A percentile compares a stretch with the other conserved stretches of the same genome.
phyloP scores from a whole-genome alignment of 768 basidiomycete genomes.

The Leccinum longicurvipes region DNA sequence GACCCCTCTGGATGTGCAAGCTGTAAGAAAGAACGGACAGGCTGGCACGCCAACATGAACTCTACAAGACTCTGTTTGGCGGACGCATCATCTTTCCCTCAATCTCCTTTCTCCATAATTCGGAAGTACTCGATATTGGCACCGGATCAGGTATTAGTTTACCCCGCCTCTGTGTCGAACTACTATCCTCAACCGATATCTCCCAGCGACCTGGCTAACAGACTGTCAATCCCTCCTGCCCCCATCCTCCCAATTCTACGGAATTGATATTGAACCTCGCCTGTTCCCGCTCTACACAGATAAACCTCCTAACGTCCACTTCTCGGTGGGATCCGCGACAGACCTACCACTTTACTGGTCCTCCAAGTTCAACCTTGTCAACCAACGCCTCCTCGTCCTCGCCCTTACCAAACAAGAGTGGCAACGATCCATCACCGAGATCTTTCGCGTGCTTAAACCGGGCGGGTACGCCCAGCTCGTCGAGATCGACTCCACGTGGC shows the following conservation, averaged over 20 bases:
- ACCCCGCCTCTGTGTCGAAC: not conserved
- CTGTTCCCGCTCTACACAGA: conserved; percentile 8
- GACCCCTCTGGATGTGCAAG: not conserved
- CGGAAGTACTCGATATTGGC: conserved; percentile 22
- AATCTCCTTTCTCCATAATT: not conserved
- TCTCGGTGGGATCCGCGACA: conserved; percentile 13
- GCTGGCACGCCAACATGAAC: conserved; percentile 18
- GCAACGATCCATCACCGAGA: conserved; percentile 20
- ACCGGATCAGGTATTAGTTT: conserved; percentile 18
- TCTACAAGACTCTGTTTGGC: conserved; percentile 14
- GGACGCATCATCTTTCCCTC: conserved; percentile 16
- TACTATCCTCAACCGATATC: not conserved
- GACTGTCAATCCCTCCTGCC: conserved; percentile 12
- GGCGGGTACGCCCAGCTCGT: conserved; percentile 32
- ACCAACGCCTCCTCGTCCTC: conserved; percentile 32
- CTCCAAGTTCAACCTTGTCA: conserved; percentile 27
- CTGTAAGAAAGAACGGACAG: not conserved
- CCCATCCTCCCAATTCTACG: conserved; percentile 16
- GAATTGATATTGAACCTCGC: conserved; percentile 22
- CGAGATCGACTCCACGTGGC: conserved; percentile 21
- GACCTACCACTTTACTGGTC: conserved; percentile 29
- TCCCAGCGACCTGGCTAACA: conserved; percentile 14
- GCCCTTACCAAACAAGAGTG: conserved; percentile 26
- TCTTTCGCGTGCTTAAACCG: conserved; percentile 28
- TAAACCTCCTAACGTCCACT: conserved; percentile 6